Evolutionary conservation across 352 stramenopile species (phyloP).

Genomic region (Pythium rhizo-oryzae): DNA sequence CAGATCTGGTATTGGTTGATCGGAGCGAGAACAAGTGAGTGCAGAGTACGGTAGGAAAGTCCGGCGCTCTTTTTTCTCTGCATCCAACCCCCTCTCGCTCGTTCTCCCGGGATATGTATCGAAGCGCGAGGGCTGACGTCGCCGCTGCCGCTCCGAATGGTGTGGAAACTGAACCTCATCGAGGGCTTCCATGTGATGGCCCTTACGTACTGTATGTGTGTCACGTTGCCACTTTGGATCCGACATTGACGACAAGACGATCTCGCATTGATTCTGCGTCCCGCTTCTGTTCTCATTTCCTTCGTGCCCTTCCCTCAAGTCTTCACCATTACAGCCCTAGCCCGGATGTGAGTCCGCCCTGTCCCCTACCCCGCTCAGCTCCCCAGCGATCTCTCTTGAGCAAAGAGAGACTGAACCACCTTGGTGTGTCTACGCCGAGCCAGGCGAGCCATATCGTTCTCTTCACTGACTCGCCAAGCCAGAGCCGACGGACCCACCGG

Average conservation of each 20-base stretch:
- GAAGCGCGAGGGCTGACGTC: neutral
- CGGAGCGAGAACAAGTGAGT: neutral
- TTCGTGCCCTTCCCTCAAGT: slow-evolving; percentile 25
- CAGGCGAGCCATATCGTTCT: slow-evolving; percentile 28
- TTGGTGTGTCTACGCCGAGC: slow-evolving; percentile 18
- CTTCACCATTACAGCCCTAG: slow-evolving; percentile 29
- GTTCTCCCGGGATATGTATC: neutral
- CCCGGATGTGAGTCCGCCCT: slow-evolving; percentile 20
- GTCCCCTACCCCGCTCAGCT: slow-evolving; percentile 17
- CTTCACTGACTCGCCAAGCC: slow-evolving; percentile 15
- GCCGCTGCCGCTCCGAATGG: no score
- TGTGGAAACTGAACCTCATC: slow-evolving; percentile 10
- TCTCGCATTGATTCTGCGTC: slow-evolving; percentile 18
- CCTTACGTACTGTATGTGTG: slow-evolving; percentile 8
- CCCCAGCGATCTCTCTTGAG: slow-evolving; percentile 8
- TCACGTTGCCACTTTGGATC: slow-evolving; percentile 24
- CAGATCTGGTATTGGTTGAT: slow-evolving; percentile 7
- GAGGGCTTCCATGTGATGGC: neutral
- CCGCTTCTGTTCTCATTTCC: slow-evolving; percentile 23
- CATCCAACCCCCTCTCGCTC: slow-evolving; percentile 1
- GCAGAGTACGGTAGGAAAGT: slow-evolving; percentile 3
- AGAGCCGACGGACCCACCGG: neutral
- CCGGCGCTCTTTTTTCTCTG: neutral
- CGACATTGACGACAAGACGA: slow-evolving; percentile 26
- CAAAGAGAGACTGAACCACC: slow-evolving; percentile 27